Evolutionary conservation across 768 basidiomycete genomes (phyloP).

Genomic region (Lentinus tigrinus): DNA sequence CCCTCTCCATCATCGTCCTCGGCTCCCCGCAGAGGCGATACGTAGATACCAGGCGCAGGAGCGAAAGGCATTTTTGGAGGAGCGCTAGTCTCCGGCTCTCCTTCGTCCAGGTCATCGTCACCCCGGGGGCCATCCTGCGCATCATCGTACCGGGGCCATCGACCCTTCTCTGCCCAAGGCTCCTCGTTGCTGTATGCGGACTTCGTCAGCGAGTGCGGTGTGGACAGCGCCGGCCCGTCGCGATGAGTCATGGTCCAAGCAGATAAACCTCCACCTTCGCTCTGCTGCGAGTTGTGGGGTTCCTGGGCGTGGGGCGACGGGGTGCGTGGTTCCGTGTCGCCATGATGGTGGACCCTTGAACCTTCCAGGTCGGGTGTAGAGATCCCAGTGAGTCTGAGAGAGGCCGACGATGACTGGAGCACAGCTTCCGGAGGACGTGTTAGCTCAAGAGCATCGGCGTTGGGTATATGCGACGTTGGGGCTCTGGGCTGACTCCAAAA

Average conservation of each 20-base stretch:
- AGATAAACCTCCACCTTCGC: too few relatives aligned
- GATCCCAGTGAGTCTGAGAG: not conserved
- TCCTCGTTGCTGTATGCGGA: too few relatives aligned
- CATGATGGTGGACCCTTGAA: not conserved
- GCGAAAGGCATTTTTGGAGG: constrained; percentile 16
- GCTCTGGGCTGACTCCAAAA: constrained; percentile 2
- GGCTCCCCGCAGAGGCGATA: constrained; percentile 31
- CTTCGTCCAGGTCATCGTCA: too few relatives aligned
- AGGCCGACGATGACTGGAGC: not conserved
- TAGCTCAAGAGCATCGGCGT: not conserved
- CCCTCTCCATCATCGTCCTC: not conserved
- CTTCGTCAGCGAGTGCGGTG: too few relatives aligned
- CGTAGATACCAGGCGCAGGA: constrained; percentile 23
- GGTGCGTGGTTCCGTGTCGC: not conserved
- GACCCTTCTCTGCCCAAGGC: too few relatives aligned
- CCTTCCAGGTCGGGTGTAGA: not conserved
- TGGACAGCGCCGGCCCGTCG: too few relatives aligned
- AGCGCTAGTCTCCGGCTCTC: not conserved
- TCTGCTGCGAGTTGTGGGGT: too few relatives aligned
- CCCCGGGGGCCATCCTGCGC: too few relatives aligned
- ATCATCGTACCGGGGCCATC: too few relatives aligned
- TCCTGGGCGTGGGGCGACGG: too few relatives aligned
- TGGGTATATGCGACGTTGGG: not conserved
- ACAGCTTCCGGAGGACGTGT: not conserved
- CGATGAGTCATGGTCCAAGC: too few relatives aligned